Base-by-base conservation (phyloP, 257 asterid species). In the Cynanchum wilfordii region DNA sequence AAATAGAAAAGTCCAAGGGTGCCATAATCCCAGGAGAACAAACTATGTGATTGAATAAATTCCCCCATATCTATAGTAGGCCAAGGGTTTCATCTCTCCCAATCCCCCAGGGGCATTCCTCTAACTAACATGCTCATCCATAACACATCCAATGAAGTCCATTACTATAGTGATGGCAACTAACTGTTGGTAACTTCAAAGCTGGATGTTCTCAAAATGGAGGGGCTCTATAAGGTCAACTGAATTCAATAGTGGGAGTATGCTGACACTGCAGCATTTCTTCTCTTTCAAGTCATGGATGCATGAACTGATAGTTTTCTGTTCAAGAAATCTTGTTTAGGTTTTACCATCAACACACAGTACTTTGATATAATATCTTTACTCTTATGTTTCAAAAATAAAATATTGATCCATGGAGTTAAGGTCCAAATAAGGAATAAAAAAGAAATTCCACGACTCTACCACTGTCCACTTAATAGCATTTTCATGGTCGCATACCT, bases 1-100 rank as follows among this genome's bases (percentile, higher is more conserved):
- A 29, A 62, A 62, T 64, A 17, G 49, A 64, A 64, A 64, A 17
- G 50, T 10, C 69, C 69, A 64, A 33, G 24, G 11, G 44, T 12
- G n/a, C 40, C 44, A 64, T 64, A 64, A 42, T 64, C 38, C 44
- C 17, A 64, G 45, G 12, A 64, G 50, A 10, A n/a, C 10, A 64
- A 64, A 33, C 69, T 64, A 5, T 30, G 27, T 17, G 50, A 17
- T 30, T 64, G 25, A 64, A 64, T 64, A 64, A 64, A 33, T 10
- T n/a, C 45, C 36, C 50, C 45, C 19, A 22, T 63, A 29, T 30
- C 68, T 63, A n/a, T 63, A 11, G 45, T 27, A 45, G 47, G 68
- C 38, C 68, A 30, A 63, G 42, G 69, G 69, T n/a, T 51, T 17
- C 57, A 16, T 51, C 56, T 64, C 30, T n/a, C 42, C n/a, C 55